phyloP scores from a whole-genome alignment of 345 rosid genomes.

The Bruguiera parviflora region DNA sequence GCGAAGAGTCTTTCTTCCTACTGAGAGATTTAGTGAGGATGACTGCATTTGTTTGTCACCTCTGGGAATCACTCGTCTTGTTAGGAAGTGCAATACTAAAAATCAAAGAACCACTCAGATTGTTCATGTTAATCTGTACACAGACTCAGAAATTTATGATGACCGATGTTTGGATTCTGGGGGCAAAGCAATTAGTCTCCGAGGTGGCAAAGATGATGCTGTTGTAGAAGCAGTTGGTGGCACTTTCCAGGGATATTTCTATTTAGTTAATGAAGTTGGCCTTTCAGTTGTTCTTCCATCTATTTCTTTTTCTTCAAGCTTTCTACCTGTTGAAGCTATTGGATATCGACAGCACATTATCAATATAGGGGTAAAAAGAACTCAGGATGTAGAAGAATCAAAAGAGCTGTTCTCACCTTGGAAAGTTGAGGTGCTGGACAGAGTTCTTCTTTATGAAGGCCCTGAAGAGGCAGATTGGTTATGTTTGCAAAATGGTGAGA shows the following conservation, averaged over 20 bases:
- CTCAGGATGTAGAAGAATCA: constrained; percentile 29
- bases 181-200: constrained; percentile 23
- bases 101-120: constrained; percentile 38
- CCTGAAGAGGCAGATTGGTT: constrained; percentile 77
- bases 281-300: constrained; percentile 89
- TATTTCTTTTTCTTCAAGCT: constrained; percentile 52
- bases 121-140: constrained; percentile 55
- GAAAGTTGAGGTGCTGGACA: constrained; percentile 85
- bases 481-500: constrained; percentile 85
- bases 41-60: constrained; percentile 75
- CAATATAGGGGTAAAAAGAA: constrained; percentile 22
- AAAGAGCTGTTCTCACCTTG: constrained; percentile 49
- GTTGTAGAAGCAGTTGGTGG: constrained; percentile 79
- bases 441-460: constrained; percentile 81
- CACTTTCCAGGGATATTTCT: constrained; percentile 75
- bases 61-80: constrained; percentile 72
- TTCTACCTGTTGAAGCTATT: constrained; percentile 49
- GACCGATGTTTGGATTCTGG: constrained; percentile 48
- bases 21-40: constrained; percentile 50
- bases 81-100: constrained; percentile 38
- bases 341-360: constrained; percentile 47
- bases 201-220: constrained; percentile 43
- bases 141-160: constrained; percentile 42
- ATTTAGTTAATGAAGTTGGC: constrained; percentile 75
- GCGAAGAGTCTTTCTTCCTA: constrained; percentile 59